These are phyloP conservation scores for Trichoderma asperellum DNA, from an alignment of 2,329 filamentous ascomycete genomes.

Conservation along the genomic window DNA sequence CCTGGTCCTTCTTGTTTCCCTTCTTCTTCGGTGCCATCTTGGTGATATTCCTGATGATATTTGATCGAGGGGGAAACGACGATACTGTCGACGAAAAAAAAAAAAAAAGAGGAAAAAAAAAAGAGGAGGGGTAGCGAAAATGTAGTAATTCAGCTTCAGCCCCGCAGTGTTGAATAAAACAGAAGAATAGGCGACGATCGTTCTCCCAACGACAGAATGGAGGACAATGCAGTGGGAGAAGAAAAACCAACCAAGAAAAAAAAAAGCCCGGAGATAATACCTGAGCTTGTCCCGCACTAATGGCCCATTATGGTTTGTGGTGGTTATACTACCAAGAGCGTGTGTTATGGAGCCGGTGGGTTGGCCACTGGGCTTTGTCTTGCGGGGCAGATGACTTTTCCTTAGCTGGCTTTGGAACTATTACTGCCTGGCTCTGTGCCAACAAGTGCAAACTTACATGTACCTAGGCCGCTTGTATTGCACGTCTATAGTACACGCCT, in stretches of 20 bases:
- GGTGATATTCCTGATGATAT: slow-evolving; percentile 29
- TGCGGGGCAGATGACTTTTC: slow-evolving; percentile 15
- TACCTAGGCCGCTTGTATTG: no score
- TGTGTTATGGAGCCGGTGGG: background rate
- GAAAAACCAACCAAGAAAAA: background rate
- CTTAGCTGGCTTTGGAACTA: background rate
- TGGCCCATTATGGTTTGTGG: slow-evolving; percentile 9
- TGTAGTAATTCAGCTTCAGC: slow-evolving; percentile 1
- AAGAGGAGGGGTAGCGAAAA: slow-evolving; percentile 3
- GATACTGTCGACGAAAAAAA: background rate
- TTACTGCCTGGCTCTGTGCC: background rate
- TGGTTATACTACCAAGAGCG: slow-evolving; percentile 8
- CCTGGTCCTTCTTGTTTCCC: slow-evolving; percentile 76
- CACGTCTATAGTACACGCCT: background rate
- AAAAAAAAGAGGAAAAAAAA: background rate
- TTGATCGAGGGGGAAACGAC: background rate
- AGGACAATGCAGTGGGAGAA: slow-evolving; percentile 3
- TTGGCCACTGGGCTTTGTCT: background rate
- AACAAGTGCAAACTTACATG: background rate
- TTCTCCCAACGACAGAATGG: slow-evolving; percentile 12
- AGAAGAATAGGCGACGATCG: slow-evolving; percentile 1
- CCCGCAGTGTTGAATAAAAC: slow-evolving; percentile 8
- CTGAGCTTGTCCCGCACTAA: slow-evolving; percentile 25
- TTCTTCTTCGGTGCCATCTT: slow-evolving; percentile 95
- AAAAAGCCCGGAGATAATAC: slow-evolving; percentile 18